Conservation (phyloP, 495 filamentous ascomycete species). For the Daldinia caldariorum region DNA sequence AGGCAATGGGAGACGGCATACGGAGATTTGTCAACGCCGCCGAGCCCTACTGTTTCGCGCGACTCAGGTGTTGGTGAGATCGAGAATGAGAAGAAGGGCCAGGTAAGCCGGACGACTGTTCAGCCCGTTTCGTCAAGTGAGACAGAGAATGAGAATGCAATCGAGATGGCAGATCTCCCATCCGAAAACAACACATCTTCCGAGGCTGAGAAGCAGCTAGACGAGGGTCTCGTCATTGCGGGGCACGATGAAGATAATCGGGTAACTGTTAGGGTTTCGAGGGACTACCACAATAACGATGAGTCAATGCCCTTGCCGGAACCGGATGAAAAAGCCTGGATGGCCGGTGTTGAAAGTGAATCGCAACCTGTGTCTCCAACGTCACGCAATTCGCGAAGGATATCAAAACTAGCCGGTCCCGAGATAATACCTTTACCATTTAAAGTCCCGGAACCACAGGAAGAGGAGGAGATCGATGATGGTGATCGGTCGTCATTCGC, state of each 20-base stretch:
- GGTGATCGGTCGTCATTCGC: slow-evolving; percentile 68
- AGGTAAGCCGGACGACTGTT: slow-evolving; percentile 38
- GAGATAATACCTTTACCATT: slow-evolving; percentile 69
- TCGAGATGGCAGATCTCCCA: slow-evolving; percentile 51
- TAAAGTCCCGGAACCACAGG: slow-evolving; percentile 58
- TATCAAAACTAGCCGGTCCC: slow-evolving; percentile 44
- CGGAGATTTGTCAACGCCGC: slow-evolving; percentile 60
- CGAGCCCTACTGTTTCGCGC: slow-evolving; percentile 41
- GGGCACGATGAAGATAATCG: slow-evolving; percentile 46
- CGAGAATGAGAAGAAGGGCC: slow-evolving; percentile 61
- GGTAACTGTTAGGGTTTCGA: slow-evolving; percentile 53
- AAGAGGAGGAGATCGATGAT: slow-evolving; percentile 47
- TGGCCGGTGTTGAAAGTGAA: slow-evolving; percentile 47
- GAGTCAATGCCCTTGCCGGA: slow-evolving; percentile 30
- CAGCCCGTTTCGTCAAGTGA: slow-evolving; percentile 40
- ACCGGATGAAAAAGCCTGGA: slow-evolving; percentile 51
- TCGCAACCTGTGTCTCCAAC: slow-evolving; percentile 32
- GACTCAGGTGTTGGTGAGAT: slow-evolving; percentile 66
- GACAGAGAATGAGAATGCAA: slow-evolving; percentile 41
- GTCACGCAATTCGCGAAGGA: slow-evolving; percentile 24
- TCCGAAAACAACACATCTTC: slow-evolving; percentile 36
- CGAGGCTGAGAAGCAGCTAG: slow-evolving; percentile 44
- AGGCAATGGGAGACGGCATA: slow-evolving; percentile 84
- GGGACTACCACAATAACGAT: slow-evolving; percentile 47
- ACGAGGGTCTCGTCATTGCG: slow-evolving; percentile 47